Base-by-base conservation (phyloP, 225 moss, liverwort and hornwort species). In the Thuidium tamariscinum region DNA sequence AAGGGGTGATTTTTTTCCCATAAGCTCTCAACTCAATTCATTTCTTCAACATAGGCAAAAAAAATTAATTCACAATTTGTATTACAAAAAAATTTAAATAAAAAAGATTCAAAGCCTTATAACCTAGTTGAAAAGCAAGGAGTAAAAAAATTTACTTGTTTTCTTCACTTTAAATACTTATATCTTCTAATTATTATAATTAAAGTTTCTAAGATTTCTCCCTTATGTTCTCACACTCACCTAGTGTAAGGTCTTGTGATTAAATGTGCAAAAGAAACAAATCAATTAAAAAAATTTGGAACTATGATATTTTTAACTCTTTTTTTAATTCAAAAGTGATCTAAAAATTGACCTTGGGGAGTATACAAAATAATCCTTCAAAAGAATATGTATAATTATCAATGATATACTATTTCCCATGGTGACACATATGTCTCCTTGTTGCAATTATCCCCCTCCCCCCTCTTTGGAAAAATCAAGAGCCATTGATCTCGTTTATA, bases 1-100 rank as follows among this genome's bases (percentile, higher is more conserved):
- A 1, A 1, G 4, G 3, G 13, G 1, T 25, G 4, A 4, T 26
- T 14, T 25, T 68, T 7, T 14, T 25, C 2, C 44, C n/a, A n/a
- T 44, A 44, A 44, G 44, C 44, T 14, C n/a, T n/a, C n/a, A n/a
- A n/a, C n/a, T n/a, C n/a, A n/a, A n/a, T n/a, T n/a, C n/a, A n/a
- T n/a, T n/a, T n/a, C n/a, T n/a, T n/a, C n/a, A n/a, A n/a, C n/a
- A n/a, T n/a, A n/a, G n/a, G n/a, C n/a, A n/a, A n/a, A n/a, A n/a
- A n/a, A n/a, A n/a, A n/a, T n/a, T 25, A 5, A 11, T 68, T 4
- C 13, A 68, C 39, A 68, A 23, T 68, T 0, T 8, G 0, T 23
- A 39, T 4, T 23, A 4, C 2, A 37, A 23, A 25, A n/a, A 68
- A 8, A 4, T 13, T 23, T 39, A 2, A 23, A 23, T 41, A 4